Evolutionary conservation across 805 yeast species (phyloP).

Genomic region (Metschnikowia continentalis): DNA sequence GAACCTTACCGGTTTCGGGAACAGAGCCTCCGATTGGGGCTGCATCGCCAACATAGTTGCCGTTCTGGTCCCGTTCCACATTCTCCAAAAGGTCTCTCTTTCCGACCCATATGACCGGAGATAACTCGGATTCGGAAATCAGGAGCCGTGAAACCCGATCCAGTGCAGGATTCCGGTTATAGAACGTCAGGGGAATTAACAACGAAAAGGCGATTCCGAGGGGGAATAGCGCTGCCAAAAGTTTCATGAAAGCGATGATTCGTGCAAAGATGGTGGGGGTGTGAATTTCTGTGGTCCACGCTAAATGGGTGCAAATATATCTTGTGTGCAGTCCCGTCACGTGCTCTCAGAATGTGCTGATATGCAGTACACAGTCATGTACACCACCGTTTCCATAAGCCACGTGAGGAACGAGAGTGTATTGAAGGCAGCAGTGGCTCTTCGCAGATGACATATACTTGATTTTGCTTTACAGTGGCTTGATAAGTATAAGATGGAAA

Average conservation of each 20-base stretch:
- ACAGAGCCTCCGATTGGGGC: no score
- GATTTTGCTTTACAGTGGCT: neutral
- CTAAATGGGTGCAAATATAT: neutral
- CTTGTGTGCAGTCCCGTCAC: neutral
- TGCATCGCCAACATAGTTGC: neutral
- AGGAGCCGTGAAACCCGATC: neutral
- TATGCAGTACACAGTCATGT: conserved; percentile 36
- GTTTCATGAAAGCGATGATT: neutral
- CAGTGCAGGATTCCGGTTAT: no score
- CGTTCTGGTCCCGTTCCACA: neutral
- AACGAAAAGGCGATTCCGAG: neutral
- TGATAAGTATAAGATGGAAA: conserved; percentile 23
- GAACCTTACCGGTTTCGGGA: no score
- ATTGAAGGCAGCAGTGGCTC: conserved; percentile 26
- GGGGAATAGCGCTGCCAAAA: neutral
- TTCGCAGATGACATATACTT: neutral
- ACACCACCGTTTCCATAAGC: conserved; percentile 35
- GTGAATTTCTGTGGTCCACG: neutral
- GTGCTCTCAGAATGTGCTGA: conserved; percentile 31
- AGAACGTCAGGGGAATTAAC: neutral
- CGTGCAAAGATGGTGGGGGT: neutral
- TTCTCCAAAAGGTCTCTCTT: neutral
- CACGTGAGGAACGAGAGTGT: conserved; percentile 37
- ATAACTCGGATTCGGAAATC: neutral
- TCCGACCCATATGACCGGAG: neutral